Conservation (phyloP, 495 filamentous ascomycete species). For the Trichoderma gamsii region DNA sequence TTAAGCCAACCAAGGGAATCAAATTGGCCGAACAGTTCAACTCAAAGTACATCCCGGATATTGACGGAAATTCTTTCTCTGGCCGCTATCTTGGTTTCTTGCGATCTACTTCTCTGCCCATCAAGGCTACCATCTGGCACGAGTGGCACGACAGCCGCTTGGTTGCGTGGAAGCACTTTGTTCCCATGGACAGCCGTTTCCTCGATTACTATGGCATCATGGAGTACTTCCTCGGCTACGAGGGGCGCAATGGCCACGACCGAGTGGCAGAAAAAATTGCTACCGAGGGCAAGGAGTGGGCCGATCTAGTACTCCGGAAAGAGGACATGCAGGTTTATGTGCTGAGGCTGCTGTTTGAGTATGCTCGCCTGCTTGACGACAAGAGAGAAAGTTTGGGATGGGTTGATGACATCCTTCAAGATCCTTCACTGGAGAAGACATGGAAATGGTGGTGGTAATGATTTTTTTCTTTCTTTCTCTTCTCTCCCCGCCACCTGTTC, state of each 20-base stretch:
- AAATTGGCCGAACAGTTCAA: constrained; percentile 52
- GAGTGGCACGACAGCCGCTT: constrained; percentile 72
- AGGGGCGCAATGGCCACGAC: constrained; percentile 46
- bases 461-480: background rate
- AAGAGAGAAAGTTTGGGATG: constrained; percentile 60
- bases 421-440: constrained; percentile 15
- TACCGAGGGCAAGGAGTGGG: constrained; percentile 58
- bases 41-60: constrained; percentile 58
- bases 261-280: constrained; percentile 57
- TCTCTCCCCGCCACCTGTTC: background rate
- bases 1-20: constrained; percentile 29
- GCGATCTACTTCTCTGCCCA: constrained; percentile 54
- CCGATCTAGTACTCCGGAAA: constrained; percentile 56
- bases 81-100: constrained; percentile 66
- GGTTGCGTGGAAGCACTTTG: constrained; percentile 66
- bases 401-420: constrained; percentile 40
- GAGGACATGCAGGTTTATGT: constrained; percentile 73
- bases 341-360: constrained; percentile 63
- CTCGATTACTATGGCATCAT: constrained; percentile 70
- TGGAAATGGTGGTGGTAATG: constrained; percentile 16
- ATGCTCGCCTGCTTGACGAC: constrained; percentile 61
- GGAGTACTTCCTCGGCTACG: constrained; percentile 68
- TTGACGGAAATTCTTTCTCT: constrained; percentile 69
- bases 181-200: constrained; percentile 81
- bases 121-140: constrained; percentile 68